Conservation (phyloP, 768 basidiomycete genomes). For the Collybia nuda region DNA sequence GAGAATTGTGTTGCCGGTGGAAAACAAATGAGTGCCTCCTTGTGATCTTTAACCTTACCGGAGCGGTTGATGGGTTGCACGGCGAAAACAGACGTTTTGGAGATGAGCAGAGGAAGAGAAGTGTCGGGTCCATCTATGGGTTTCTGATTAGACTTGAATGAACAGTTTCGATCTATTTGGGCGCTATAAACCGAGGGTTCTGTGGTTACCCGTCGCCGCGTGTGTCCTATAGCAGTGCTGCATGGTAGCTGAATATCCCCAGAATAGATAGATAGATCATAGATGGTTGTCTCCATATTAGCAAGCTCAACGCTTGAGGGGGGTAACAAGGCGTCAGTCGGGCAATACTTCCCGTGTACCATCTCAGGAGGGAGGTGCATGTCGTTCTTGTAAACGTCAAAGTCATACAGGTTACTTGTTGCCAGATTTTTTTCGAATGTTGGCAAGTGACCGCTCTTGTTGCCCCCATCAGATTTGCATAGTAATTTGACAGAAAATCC, state of each 20-base stretch:
- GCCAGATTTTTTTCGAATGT: background rate
- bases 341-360: background rate
- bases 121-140: background rate
- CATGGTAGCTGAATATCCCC: background rate
- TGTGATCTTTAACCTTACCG: background rate
- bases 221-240: background rate
- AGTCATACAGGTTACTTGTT: background rate
- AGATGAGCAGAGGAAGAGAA: background rate
- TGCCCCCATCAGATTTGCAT: background rate
- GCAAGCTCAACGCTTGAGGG: background rate
- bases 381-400: background rate
- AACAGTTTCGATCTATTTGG: background rate
- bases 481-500: background rate
- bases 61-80: too few species aligned
- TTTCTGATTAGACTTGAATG: background rate
- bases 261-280: background rate
- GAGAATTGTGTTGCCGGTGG: constrained; percentile 1
- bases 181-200: background rate
- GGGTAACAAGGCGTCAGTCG: background rate
- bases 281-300: background rate
- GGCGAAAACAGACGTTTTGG: background rate
- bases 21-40: constrained; percentile 3
- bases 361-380: background rate
- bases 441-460: background rate
- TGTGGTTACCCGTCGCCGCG: background rate